Evolutionary conservation across 2,329 filamentous ascomycete species (phyloP).

Genomic region (Pseudomassariella vexata): DNA sequence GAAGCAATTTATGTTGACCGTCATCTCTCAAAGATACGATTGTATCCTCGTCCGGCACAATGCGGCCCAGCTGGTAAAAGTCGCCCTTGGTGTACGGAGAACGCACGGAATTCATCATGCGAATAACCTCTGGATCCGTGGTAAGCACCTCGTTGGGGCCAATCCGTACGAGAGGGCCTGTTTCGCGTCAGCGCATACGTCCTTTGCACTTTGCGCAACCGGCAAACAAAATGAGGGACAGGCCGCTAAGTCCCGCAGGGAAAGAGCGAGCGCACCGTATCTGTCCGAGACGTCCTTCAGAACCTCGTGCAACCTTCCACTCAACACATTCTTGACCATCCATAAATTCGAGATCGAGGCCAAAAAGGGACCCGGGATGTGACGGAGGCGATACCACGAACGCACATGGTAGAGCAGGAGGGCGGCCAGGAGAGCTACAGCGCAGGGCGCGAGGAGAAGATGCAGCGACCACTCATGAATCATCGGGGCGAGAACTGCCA

Average conservation of each 20-base stretch:
- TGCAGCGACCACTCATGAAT: conserved; percentile 4
- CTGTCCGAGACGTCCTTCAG: conserved; percentile 13
- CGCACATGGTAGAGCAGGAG: conserved; percentile 7
- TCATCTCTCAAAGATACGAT: conserved; percentile 29
- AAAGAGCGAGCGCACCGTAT: conserved; percentile 11
- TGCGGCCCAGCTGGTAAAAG: conserved; percentile 30
- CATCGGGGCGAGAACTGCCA: conserved; percentile 7
- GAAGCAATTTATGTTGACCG: conserved; percentile 27
- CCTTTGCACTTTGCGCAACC: no score
- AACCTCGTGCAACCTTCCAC: conserved; percentile 17
- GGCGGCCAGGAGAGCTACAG: conserved; percentile 6
- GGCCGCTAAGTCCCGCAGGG: not conserved
- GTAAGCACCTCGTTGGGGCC: conserved; percentile 20
- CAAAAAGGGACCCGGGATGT: conserved; percentile 22
- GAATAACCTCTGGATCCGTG: conserved; percentile 15
- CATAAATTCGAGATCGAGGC: conserved; percentile 19
- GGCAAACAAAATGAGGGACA: not conserved
- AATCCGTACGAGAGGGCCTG: conserved; percentile 17
- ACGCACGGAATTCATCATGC: conserved; percentile 26
- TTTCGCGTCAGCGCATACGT: not conserved
- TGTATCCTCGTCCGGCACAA: conserved; percentile 29
- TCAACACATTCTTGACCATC: conserved; percentile 19
- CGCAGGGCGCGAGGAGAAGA: conserved; percentile 8
- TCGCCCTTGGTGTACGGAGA: conserved; percentile 30
- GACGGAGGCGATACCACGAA: conserved; percentile 22